A percentile compares a stretch with the other conserved stretches of the same genome.
phyloP scores from a whole-genome alignment of 805 yeast species.

The Ogataea polymorpha region DNA sequence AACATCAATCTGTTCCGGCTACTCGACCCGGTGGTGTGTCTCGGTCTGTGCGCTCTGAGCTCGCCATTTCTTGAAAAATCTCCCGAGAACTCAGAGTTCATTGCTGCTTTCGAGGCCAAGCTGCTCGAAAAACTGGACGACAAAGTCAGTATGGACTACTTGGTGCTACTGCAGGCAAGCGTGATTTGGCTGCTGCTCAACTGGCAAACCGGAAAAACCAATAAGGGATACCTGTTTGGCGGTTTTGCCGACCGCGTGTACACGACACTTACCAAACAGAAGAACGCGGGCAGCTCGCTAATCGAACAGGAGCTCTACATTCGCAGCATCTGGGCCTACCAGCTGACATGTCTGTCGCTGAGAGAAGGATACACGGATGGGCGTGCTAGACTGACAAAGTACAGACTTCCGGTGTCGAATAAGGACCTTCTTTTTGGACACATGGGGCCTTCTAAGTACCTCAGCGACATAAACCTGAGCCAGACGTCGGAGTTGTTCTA shows the following conservation, averaged over 20 bases:
- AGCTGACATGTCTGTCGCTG: slow-evolving; percentile 15
- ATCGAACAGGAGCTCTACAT: slow-evolving; percentile 12
- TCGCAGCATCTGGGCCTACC: slow-evolving; percentile 18
- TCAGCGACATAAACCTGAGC: slow-evolving; percentile 5
- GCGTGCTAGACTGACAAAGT: slow-evolving; percentile 5
- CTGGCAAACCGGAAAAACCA: slow-evolving; percentile 18
- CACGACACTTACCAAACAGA: slow-evolving; percentile 7
- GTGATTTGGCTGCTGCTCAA: slow-evolving; percentile 11
- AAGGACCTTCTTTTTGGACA: slow-evolving; percentile 15
- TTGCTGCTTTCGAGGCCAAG: slow-evolving; percentile 5
- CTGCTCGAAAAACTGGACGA: slow-evolving; percentile 9
- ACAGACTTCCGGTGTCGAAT: slow-evolving; percentile 13
- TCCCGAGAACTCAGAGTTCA: not conserved
- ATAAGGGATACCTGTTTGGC: slow-evolving; percentile 18
- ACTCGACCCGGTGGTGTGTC: slow-evolving; percentile 13
- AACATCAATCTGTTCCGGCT: slow-evolving; percentile 5
- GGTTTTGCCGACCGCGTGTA: slow-evolving; percentile 17
- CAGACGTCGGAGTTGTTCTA: slow-evolving; percentile 12
- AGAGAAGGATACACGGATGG: slow-evolving; percentile 12
- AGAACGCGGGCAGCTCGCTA: slow-evolving; percentile 1
- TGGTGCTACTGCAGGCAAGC: slow-evolving; percentile 14
- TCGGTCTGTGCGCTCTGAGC: slow-evolving; percentile 13
- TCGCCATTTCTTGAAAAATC: slow-evolving; percentile 8
- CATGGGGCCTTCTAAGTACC: not conserved
- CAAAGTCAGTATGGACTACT: slow-evolving; percentile 6